phyloP scores from a whole-genome alignment of 148 eudicot species.

The Rheum nobile region DNA sequence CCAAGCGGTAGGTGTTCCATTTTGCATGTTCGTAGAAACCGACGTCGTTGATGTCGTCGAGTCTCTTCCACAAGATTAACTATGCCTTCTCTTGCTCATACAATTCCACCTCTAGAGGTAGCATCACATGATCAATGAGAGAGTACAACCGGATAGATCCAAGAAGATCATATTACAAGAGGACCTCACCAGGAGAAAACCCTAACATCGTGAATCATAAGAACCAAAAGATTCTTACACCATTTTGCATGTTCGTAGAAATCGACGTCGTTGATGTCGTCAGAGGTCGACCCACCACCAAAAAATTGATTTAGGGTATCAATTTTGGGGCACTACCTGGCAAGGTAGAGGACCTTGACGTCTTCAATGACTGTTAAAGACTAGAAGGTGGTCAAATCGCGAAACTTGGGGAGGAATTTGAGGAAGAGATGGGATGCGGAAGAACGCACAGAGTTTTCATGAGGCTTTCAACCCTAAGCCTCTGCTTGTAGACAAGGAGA shows the following conservation, averaged over 20 bases:
- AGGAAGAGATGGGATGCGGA: constrained; percentile 8
- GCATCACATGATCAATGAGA: constrained; percentile 9
- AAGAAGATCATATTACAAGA: not conserved
- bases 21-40: constrained; percentile 9
- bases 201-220: constrained; percentile 11
- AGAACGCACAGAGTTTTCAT: constrained; percentile 12
- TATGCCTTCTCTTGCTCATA: no score
- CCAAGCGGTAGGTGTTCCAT: constrained; percentile 20
- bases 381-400: constrained; percentile 9
- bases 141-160: constrained; percentile 8
- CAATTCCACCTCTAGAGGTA: no score
- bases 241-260: constrained; percentile 5
- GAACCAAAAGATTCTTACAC: constrained; percentile 1
- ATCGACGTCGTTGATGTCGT: constrained; percentile 13
- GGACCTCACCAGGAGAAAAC: not conserved
- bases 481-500: constrained; percentile 21
- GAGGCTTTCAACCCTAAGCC: constrained; percentile 15
- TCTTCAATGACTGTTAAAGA: constrained; percentile 4
- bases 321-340: constrained; percentile 12
- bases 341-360: constrained; percentile 9
- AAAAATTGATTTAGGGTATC: constrained; percentile 13
- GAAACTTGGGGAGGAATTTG: constrained; percentile 11
- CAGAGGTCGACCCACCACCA: not conserved
- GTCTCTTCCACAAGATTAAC: no score
- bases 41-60: constrained; percentile 11